A percentile compares a stretch with the other conserved stretches of the same genome.
phyloP scores from a whole-genome alignment of 495 filamentous ascomycete genomes.

The Penicillium canariense region DNA sequence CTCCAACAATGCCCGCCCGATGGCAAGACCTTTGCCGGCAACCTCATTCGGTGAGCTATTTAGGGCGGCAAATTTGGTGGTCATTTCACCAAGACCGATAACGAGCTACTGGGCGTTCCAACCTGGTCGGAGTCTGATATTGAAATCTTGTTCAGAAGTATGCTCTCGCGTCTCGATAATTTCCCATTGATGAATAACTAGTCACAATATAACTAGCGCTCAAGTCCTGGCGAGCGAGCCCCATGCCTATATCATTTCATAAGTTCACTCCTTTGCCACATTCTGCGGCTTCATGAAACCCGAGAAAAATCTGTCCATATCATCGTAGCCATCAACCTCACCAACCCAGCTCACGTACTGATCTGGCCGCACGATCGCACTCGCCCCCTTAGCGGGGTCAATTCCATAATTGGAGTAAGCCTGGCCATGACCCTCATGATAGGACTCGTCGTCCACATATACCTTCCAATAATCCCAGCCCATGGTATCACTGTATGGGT shows the following conservation, averaged over 20 bases:
- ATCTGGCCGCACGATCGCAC: conserved; percentile 60
- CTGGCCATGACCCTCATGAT: conserved; percentile 59
- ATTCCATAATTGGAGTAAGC: conserved; percentile 62
- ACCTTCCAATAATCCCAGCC: conserved; percentile 67
- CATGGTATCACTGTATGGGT: conserved; percentile 46
- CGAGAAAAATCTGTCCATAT: conserved; percentile 16
- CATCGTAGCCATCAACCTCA: conserved; percentile 46
- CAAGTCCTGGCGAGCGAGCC: no score
- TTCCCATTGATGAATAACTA: no score
- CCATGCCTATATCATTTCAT: no score
- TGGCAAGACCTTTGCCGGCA: conserved; percentile 1
- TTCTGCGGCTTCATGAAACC: conserved; percentile 12
- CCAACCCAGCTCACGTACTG: conserved; percentile 61
- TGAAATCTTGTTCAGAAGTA: conserved; percentile 11
- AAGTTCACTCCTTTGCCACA: neutral
- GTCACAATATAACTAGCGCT: no score
- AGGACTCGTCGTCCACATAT: conserved; percentile 59
- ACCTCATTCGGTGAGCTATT: conserved; percentile 8
- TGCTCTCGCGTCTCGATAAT: no score
- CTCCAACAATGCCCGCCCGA: conserved; percentile 12
- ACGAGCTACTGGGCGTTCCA: conserved; percentile 15
- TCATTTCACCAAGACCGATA: conserved; percentile 11
- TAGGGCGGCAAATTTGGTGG: conserved; percentile 4
- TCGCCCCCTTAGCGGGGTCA: conserved; percentile 52
- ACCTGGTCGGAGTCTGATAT: conserved; percentile 10